Evolutionary conservation across 1,139 yeast genomes (phyloP), one percentile per base, ranked within the genome.

Genomic region (Blastobotrys arbuscula): DNA sequence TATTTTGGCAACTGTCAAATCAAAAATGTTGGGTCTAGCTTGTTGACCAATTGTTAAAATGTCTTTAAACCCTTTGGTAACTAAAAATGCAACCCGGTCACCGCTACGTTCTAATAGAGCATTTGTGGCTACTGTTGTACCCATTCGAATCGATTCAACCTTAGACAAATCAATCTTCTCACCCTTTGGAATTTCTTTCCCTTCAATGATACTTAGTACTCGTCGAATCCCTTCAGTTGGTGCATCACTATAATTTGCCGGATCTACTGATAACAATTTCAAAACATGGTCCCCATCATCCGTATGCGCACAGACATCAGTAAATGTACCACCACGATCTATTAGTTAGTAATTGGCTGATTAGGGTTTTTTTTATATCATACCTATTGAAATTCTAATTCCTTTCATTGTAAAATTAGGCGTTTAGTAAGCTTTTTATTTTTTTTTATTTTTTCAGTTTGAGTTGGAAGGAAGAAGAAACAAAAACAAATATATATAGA

Each of bases 221-320:
- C 95, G 69, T 54, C 97, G 73, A 42, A 90, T 86, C 6, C 96
- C 97, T 68, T 89, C 97, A 15, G 90, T 74, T 3, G 95, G 95
- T 0, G 97, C 96, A 72, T 90, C 97, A 3, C 73, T 69, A 63
- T 90, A 89, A 68, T 89, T 89, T 40, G 75, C 71, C 0, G 96
- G 95, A 62, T 90, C 96, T 7, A 84, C 96, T 1, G 96, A 87
- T 26, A 90, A 72, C 38, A 89, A 69, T 65, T 89, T 89, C 51
- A 82, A 74, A 5, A 83, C 81, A 48, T 73, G 75, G 46, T 71
- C 73, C 43, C 60, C 65, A 19, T 66, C 73, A 38, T 68, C 66
- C 20, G 73, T 73, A 38, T 68, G 72, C 52, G 63, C 81, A 76
- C 53, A 78, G 63, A 64, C 89, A 79, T 88, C 96, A 6, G 96